Base-by-base conservation (phyloP, 2,329 filamentous ascomycete species). In the Ophiosphaerella narmari region DNA sequence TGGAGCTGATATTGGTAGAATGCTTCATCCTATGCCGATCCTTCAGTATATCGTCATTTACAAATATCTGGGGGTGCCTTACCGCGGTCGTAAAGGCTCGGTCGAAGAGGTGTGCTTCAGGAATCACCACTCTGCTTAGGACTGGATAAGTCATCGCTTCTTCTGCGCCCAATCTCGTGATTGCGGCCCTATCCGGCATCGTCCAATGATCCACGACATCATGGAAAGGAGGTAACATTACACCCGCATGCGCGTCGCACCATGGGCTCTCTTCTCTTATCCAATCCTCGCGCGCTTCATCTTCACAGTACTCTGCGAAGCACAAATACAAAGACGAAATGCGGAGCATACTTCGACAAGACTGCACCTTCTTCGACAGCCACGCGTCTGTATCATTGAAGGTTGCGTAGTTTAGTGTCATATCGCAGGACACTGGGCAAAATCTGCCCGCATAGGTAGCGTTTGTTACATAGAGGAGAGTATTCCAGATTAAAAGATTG, bases 311-410 rank as follows among this genome's bases (percentile, higher is more conserved):
- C 21, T 63, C 47, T 16, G 59, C 57, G 26, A 67, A 52, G 39
- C 68, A 72, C 6, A 72, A 46, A 44, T 68, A 72, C 14, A 71
- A 24, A 12, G 67, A 70, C 8, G 50, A 61, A 9, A 63, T 50
- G 14, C 59, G 57, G 5, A 68, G 46, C 8, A 48, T 35, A 43
- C 68, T 70, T 37, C 57, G 57, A 56, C 68, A 72, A 34, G 56
- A 51, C 23, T 54, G 58, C 26, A 60, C 54, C 49, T 68, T 68
- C 41, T 59, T 63, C 31, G 65, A 63, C 26, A 62, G 47, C 42
- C 50, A 60, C 32, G 57, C 40, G 39, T 61, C 52, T 11, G 66
- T 70, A 46, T 72, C 68, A 50, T 69, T 69, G 55, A 70, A 72
- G 11, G 61, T 63, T 29, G 59, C 60, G 41, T 69, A 70, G 37